Evolutionary conservation across 805 yeast genomes (phyloP).

Genomic region (Candida boleticola): DNA sequence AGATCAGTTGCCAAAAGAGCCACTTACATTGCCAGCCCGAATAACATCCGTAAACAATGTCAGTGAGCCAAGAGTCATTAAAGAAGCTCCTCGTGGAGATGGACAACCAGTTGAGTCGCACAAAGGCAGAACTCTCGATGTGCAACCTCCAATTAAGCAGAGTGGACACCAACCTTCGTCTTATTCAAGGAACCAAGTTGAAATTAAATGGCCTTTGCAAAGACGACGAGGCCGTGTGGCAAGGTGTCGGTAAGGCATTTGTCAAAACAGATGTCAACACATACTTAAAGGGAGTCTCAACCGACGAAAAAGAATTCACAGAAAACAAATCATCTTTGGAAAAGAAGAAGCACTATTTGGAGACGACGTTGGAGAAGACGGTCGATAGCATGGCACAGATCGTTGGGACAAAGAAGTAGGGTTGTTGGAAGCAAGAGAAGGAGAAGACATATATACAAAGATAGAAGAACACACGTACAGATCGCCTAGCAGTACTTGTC

Average conservation of each 20-base stretch:
- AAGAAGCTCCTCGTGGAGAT: conserved; percentile 61
- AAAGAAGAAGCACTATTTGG: conserved; percentile 70
- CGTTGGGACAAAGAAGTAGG: conserved; percentile 18
- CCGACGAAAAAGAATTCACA: conserved; percentile 51
- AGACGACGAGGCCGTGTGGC: conserved; percentile 63
- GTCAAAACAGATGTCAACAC: conserved; percentile 42
- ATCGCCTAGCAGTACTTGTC: no score
- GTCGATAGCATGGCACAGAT: conserved; percentile 57
- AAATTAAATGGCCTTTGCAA: conserved; percentile 47
- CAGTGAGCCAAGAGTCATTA: conserved; percentile 45
- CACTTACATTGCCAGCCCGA: no score
- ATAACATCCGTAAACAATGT: no score
- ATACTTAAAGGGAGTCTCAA: conserved; percentile 48
- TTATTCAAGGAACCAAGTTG: conserved; percentile 54
- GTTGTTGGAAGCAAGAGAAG: no score
- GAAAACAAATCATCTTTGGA: conserved; percentile 60
- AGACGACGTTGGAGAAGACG: conserved; percentile 75
- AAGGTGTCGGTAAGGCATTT: conserved; percentile 80
- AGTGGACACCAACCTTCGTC: conserved; percentile 46
- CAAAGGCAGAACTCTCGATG: conserved; percentile 57
- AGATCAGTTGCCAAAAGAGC: no score
- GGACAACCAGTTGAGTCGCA: conserved; percentile 59
- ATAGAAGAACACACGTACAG: no score
- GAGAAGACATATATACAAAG: background rate
- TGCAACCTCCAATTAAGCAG: conserved; percentile 52